Base-by-base conservation (phyloP, 148 eudicot genomes). In the Rhododendron simsii region DNA sequence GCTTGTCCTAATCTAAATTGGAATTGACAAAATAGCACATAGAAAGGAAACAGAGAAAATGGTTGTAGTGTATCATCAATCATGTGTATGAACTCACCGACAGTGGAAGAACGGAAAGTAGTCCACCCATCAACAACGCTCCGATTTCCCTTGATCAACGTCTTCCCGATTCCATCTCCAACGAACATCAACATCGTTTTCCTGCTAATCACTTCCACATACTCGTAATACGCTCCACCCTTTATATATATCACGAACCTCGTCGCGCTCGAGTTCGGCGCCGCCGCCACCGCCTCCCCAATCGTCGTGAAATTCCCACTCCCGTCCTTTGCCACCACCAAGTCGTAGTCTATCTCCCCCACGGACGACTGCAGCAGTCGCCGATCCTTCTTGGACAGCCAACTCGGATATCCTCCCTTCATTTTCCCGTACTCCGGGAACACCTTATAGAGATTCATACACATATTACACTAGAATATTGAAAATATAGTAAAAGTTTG, bases 81-180 rank as follows among this genome's bases (percentile, higher is more conserved):
- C 35, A 33, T 33, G 35, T 1, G 35, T 33, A 33, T 33, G 35
- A 33, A 33, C 35, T 33, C 35, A 33, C 35, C 35, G 35, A 33
- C 35, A 33, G 35, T 33, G 35, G 35, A 85, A 59, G 98, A 95
- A 77, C 95, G 91, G 86, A 94, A 95, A 53, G 98, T 95, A 48
- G 98, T 94, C 92, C 92, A 95, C 0, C 98, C 98, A 89, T 95
- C 98, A 28, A 88, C 89, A 11, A 95, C 96, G 59, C 89, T 95
- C 84, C 95, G 88, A 39, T 95, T 93, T 0, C 92, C 98, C 87
- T 95, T 95, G 0, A 95, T 88, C 84, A 84, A 11, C 12, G 98
- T 95, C 73, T 92, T 93, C 0, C 94, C 96, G 47, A 95, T 94
- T 12, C 98, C 98, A 82, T 95, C 98, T 85, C 98, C 98, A n/a